Percentiles rank a stretch among this genome's conserved stretches.
Evolutionary conservation across 345 rosid species (phyloP).

Genomic region (Dovyalis caffra): DNA sequence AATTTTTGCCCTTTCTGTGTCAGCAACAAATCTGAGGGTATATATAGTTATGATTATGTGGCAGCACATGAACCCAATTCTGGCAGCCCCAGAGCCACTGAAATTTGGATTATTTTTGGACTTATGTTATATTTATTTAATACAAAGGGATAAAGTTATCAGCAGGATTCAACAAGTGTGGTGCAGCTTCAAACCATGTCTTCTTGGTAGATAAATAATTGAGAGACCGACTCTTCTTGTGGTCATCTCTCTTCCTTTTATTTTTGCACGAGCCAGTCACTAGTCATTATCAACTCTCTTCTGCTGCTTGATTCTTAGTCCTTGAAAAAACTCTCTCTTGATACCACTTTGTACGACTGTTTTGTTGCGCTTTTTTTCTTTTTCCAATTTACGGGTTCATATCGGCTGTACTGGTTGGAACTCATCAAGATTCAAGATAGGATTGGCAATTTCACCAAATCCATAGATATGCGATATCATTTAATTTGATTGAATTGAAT

Average conservation of each 20-base stretch:
- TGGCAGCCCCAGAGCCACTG: constrained; percentile 55
- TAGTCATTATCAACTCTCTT: too few relatives aligned
- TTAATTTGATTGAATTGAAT: too few relatives aligned
- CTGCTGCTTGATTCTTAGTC: too few relatives aligned
- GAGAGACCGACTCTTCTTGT: not conserved
- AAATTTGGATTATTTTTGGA: constrained; percentile 23
- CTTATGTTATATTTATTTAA: not conserved
- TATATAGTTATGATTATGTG: not conserved
- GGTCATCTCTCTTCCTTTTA: not conserved
- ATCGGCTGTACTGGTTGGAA: too few relatives aligned
- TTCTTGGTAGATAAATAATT: constrained; percentile 20
- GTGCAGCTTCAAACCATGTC: constrained; percentile 41
- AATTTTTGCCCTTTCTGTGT: not conserved
- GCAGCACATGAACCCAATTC: not conserved
- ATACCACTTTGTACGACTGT: too few relatives aligned
- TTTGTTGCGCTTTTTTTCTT: too few relatives aligned
- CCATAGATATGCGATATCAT: too few relatives aligned
- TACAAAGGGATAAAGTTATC: constrained; percentile 38
- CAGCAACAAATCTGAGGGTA: not conserved
- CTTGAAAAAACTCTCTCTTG: too few relatives aligned
- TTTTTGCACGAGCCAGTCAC: not conserved
- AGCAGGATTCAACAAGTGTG: constrained; percentile 36
- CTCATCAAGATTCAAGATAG: too few relatives aligned
- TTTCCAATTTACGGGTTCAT: too few relatives aligned
- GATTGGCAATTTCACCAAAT: too few relatives aligned